These are phyloP conservation scores for Phytophthora palmivora DNA, from an alignment of 352 stramenopile species.

Conservation along the genomic window DNA sequence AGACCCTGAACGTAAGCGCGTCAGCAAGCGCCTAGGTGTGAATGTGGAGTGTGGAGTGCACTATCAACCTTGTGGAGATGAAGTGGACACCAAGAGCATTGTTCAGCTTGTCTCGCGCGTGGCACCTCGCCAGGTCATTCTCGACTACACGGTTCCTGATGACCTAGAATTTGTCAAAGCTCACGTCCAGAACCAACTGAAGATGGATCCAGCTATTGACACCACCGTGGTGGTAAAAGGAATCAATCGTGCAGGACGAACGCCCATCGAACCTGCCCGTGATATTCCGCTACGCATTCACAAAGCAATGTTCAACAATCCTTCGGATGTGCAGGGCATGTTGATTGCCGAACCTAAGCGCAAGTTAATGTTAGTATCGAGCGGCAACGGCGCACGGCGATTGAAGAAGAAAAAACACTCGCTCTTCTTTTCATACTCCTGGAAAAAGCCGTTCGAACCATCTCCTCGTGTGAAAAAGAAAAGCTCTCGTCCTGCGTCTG, in stretches of 20 bases:
- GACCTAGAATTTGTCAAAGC: conserved; percentile 75
- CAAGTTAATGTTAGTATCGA: conserved; percentile 82
- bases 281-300: conserved; percentile 84
- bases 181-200: conserved; percentile 62
- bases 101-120: conserved; percentile 74
- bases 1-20: conserved; percentile 72
- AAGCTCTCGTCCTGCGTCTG: conserved; percentile 63
- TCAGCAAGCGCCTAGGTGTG: conserved; percentile 76
- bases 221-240: conserved; percentile 35
- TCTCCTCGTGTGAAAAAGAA: conserved; percentile 81
- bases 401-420: conserved; percentile 91
- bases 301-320: conserved; percentile 88
- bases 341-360: conserved; percentile 82
- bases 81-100: conserved; percentile 87
- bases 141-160: conserved; percentile 66
- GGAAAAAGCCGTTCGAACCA: conserved; percentile 79
- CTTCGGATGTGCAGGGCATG: conserved; percentile 74
- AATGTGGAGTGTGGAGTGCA: conserved; percentile 80
- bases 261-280: conserved; percentile 43
- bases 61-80: conserved; percentile 85
- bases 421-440: conserved; percentile 79
- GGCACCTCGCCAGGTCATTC: conserved; percentile 63
- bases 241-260: conserved; percentile 40
- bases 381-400: conserved; percentile 64
- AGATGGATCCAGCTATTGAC: conserved; percentile 42